Base-by-base conservation (phyloP, 129 eudicot species). In the Gnaphalium uliginosum region DNA sequence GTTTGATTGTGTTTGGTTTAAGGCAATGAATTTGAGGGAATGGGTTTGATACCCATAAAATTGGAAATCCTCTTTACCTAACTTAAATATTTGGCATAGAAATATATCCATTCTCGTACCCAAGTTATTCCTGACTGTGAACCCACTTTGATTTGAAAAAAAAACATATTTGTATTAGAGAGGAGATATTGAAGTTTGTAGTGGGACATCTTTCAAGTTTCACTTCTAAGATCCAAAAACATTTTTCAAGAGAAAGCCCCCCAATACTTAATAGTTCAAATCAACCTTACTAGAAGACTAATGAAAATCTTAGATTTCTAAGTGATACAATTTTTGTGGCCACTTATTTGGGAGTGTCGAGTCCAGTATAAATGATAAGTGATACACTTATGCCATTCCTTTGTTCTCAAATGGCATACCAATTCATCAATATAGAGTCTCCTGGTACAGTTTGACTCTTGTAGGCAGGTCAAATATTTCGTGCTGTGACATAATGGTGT, bases 401-500 rank as follows among this genome's bases (percentile, higher is more conserved):
- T 70, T 70, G 3, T 71, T 14, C 66, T 29, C 19, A 48, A 56
- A 48, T 21, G 26, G 64, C 63, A 70, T 17, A 66, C 19, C 8
- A 29, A 27, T 63, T 63, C 11, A 29, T 29, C 10, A 63, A 14
- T 63, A 14, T 17, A 10, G 8, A 68, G 58, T 69, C 59, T 43
- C 15, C 2, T 8, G 26, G 63, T 27, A 72, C 39, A 29, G 15
- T 62, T 19, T 29, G 71, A 62, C 32, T 75, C 53, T 1, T 75
- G 50, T 33, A 5, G 50, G 71, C 51, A 26, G 76, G 76, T 69
- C 76, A 69, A 78, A 60, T 39, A 39, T 10, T 29, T 25, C 8
- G 60, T 46, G 24, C 26, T 77, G 33, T 43, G 48, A 77, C 69
- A n/a, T 37, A 72, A 41, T 65, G 67, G 27, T 72, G 57, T 26